Evolutionary conservation across 495 filamentous ascomycete species (phyloP), one percentile per base, ranked within the genome.

Genomic region (Thermothielavioides terrestris): DNA sequence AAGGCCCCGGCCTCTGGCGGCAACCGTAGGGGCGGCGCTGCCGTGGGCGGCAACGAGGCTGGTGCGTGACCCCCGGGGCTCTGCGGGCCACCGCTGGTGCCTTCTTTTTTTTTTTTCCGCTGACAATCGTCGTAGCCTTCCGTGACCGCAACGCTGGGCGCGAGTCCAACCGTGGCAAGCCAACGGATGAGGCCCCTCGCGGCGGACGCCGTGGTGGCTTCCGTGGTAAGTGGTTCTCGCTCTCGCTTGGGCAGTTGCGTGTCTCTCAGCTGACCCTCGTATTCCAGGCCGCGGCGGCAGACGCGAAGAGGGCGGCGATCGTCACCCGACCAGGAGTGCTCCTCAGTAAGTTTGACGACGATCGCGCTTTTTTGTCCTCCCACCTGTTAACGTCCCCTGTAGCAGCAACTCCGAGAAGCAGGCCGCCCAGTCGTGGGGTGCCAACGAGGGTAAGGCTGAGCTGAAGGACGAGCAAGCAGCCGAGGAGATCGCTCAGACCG

Each of bases 341-440:
- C 76, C 77, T 59, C 81, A 75, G 88, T 94, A 81, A 59, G 72
- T 58, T 50, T 51, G 8, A 42, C 36, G 22, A 17, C 41, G 6
- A 18, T 58, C 22, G 14, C 22, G 2, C 25, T 3, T 30, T 54
- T 38, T 61, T 37, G 17, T 6, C 23, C 9, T 6, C 14, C 15
- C 9, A 37, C 15, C 22, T 44, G 22, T 53, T 55, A 62, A 65
- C 55, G 54, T 27, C 22, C 30, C 54, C 23, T 49, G 20, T 25
- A 52, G 52, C 47, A 88, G 89, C 57, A 89, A 94, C 58, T 85
- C 89, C 61, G 86, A 88, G 62, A 98, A 97, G 81, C 86, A 94
- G 73, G 83, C 87, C 60, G 82, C 79, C 63, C 86, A 88, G 64
- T 85, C 87, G 54, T 98, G 92, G 92, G 92, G 89, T 60, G 84